phyloP scores from a whole-genome alignment of 2,329 filamentous ascomycete genomes.

The Herpotrichia juniperi region DNA sequence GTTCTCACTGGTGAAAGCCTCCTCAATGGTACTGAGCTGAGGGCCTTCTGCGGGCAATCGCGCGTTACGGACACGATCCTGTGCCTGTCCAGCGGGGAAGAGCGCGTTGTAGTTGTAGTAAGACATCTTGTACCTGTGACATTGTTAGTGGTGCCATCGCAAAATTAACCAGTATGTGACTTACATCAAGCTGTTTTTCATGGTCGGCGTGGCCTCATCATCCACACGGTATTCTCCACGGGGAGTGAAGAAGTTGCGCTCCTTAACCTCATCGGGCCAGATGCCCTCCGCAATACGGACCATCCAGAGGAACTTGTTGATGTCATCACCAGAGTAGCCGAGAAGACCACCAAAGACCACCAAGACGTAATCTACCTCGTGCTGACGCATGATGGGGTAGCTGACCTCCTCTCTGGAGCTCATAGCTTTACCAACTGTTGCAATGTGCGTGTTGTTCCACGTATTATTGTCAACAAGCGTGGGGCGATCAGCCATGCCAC shows the following conservation, averaged over 20 bases:
- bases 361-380: slow-evolving; percentile 98
- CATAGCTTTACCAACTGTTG: slow-evolving; percentile 99
- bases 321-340: slow-evolving; percentile 97
- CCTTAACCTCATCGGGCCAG: slow-evolving; percentile 99
- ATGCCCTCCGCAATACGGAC: slow-evolving; percentile 98
- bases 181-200: slow-evolving; percentile 99
- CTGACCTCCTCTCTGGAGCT: slow-evolving; percentile 96
- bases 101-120: slow-evolving; percentile 97
- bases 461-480: slow-evolving; percentile 99
- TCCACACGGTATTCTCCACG: slow-evolving; percentile 96
- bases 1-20: slow-evolving; percentile 99
- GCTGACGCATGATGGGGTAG: slow-evolving; percentile 97
- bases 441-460: slow-evolving; percentile 99
- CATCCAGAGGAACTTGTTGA: slow-evolving; percentile 99
- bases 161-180: slow-evolving; percentile 41
- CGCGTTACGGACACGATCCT: slow-evolving; percentile 84
- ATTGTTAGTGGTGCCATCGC: slow-evolving; percentile 29
- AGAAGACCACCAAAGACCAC: slow-evolving; percentile 95
- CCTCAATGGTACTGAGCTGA: slow-evolving; percentile 85
- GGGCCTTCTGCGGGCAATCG: slow-evolving; percentile 84
- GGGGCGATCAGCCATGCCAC: slow-evolving; percentile 97
- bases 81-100: slow-evolving; percentile 89
- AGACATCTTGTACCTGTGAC: slow-evolving; percentile 96
- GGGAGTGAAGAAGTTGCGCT: slow-evolving; percentile 92
- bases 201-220: slow-evolving; percentile 88